These are phyloP conservation scores for Neonectria sp. DNA, from an alignment of 2,329 filamentous ascomycete species.

Conservation along the genomic window DNA sequence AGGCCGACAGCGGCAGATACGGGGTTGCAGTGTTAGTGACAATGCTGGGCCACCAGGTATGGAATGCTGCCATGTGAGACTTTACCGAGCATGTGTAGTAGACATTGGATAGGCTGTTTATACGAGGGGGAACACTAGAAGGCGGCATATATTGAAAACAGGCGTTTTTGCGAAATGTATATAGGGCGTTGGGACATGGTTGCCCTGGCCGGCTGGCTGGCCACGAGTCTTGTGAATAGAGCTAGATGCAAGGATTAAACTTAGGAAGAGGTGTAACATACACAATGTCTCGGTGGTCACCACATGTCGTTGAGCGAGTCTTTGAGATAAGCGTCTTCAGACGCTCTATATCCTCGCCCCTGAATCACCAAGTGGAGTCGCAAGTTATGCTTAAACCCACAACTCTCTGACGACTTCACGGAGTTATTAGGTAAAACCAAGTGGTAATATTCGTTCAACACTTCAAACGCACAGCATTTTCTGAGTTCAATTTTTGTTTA, in stretches of 20 bases:
- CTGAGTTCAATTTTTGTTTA: constrained; percentile 10
- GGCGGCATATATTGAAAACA: constrained; percentile 10
- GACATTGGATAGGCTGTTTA: constrained; percentile 21
- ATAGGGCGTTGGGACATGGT: constrained; percentile 18
- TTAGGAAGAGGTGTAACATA: neutral
- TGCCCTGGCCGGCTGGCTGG: neutral
- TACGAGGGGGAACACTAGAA: constrained; percentile 7
- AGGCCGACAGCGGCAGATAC: constrained; percentile 42
- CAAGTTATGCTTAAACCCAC: constrained; percentile 14
- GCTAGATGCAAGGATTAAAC: neutral
- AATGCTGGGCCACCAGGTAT: constrained; percentile 53
- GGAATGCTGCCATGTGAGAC: constrained; percentile 40
- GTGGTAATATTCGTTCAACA: neutral
- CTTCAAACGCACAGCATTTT: neutral
- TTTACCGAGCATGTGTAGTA: constrained; percentile 7
- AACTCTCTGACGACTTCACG: neutral
- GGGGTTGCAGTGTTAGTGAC: constrained; percentile 48
- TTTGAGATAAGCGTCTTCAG: neutral
- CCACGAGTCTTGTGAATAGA: neutral
- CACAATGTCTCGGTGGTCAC: neutral
- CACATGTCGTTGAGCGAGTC: neutral
- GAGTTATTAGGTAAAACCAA: neutral
- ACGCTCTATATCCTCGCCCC: neutral
- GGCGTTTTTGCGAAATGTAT: constrained; percentile 11
- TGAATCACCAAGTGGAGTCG: constrained; percentile 18